Base-by-base conservation (phyloP, 306 rosid species). In the Cucurbita moschata region DNA sequence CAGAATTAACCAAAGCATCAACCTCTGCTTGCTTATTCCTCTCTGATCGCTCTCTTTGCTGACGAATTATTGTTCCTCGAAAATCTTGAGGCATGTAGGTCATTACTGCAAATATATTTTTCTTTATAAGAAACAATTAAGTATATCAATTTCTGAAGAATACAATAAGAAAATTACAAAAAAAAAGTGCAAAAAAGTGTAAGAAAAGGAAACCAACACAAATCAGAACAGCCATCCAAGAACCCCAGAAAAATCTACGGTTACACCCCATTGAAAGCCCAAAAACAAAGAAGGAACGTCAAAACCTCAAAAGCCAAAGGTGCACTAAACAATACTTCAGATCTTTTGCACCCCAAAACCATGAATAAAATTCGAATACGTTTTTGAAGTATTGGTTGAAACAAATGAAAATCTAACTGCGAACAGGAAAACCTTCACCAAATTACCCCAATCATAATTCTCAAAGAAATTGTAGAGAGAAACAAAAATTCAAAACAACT, bases 61-160 rank as follows among this genome's bases (percentile, higher is more conserved):
- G 96, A 79, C 87, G 89, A 60, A 94, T 84, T 26, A 94, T 88
- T 10, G 95, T 86, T 77, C 98, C 97, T 61, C 98, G 96, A 79
- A 94, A 94, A 84, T 90, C 98, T 86, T 94, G 98, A 74, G 98
- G 98, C 80, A 94, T 86, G 88, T 94, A 94, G 10, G 98, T 90
- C 98, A 94, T 86, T 71, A 94, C 98, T 93, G 84, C 86, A 81
- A 58, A 75, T 60, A 67, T 40, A 63, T 79, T 55, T 13, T 58
- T 60, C 53, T 68, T 68, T 15, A 26, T 68, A 68, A 68, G 73
- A 68, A 68, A 47, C 43, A 40, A 40, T 64, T 16, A 51, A 40
- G 6, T 40, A 40, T 18, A 65, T 69, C 38, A 14, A 26, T 64
- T 39, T 64, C 21, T 39, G 18, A 69, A 69, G 18, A 68, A 68